These are phyloP conservation scores for Lagenidium giganteum DNA, from an alignment of 352 stramenopile genomes.

Conservation along the genomic window DNA sequence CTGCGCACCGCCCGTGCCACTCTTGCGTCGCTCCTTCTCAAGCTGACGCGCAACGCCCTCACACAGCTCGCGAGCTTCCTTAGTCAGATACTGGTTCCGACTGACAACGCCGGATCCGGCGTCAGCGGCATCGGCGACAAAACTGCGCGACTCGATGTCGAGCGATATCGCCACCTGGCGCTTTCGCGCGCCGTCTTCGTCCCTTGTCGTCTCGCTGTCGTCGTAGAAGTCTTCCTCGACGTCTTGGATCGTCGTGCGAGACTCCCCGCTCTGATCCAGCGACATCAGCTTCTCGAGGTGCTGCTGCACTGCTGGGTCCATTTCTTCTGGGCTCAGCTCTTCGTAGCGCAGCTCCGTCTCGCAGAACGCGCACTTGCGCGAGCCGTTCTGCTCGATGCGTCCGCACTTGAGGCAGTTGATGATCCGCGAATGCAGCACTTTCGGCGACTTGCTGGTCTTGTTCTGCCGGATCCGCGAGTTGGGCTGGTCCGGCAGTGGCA, in stretches of 20 bases:
- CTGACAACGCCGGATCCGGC: conserved; percentile 12
- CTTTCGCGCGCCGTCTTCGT: conserved; percentile 19
- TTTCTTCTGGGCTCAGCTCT: conserved; percentile 23
- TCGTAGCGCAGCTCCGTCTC: conserved; percentile 52
- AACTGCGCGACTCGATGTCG: too few relatives aligned
- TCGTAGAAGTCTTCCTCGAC: conserved; percentile 33
- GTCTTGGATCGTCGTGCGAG: conserved; percentile 43
- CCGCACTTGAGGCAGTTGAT: conserved; percentile 75
- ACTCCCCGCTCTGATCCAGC: conserved; percentile 34
- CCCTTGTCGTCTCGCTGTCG: background rate
- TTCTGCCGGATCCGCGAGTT: conserved; percentile 52
- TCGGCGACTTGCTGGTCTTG: conserved; percentile 37
- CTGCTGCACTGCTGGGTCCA: conserved; percentile 28
- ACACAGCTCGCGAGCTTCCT: conserved; percentile 45
- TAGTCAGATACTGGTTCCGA: conserved; percentile 49
- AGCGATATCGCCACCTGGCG: too few relatives aligned
- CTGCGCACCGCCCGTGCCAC: background rate
- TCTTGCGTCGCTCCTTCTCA: conserved; percentile 12
- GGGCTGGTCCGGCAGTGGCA: conserved; percentile 24
- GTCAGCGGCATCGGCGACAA: conserved; percentile 9
- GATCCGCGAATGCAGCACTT: conserved; percentile 45
- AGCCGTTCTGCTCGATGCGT: conserved; percentile 58
- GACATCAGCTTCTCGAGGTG: conserved; percentile 56
- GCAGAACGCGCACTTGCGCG: conserved; percentile 49
- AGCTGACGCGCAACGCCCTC: conserved; percentile 43